Base-by-base conservation (phyloP, 768 basidiomycete genomes). In the Coprinopsis sp. region DNA sequence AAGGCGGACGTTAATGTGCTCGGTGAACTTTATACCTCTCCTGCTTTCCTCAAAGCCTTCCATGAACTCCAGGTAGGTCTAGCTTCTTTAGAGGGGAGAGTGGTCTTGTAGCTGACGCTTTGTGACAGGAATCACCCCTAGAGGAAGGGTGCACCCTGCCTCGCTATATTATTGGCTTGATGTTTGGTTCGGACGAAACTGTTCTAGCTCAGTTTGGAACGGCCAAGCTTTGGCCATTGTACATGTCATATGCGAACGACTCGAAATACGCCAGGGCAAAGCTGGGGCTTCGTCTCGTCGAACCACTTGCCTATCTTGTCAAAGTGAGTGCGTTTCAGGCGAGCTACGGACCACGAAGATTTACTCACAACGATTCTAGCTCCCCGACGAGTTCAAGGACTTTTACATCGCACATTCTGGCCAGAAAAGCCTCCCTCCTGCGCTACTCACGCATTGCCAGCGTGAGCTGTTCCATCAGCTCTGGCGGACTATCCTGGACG, bases 231-330 rank as follows among this genome's bases (percentile, higher is more conserved):
- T n/a, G n/a, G n/a, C n/a, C n/a, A n/a, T n/a, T n/a, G n/a, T n/a
- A n/a, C n/a, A n/a, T n/a, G n/a, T n/a, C n/a, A n/a, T n/a, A n/a
- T n/a, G n/a, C n/a, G n/a, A n/a, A n/a, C n/a, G n/a, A n/a, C n/a
- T n/a, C n/a, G n/a, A n/a, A n/a, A n/a, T n/a, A n/a, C n/a, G n/a
- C n/a, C n/a, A n/a, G n/a, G n/a, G n/a, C n/a, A n/a, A n/a, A n/a
- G n/a, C n/a, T n/a, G n/a, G n/a, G n/a, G n/a, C n/a, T n/a, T n/a
- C n/a, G n/a, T n/a, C n/a, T n/a, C n/a, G n/a, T n/a, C n/a, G n/a
- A n/a, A n/a, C n/a, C n/a, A n/a, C 55, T 71, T 13, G 70, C 65
- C 6, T 73, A 72, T 50, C 61, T 76, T 22, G 67, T 67, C 49
- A 66, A 11, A 55, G 62, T 1, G 59, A 63, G n/a, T n/a, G n/a